Evolutionary conservation across 805 yeast genomes (phyloP).

Genomic region (Scheffersomyces spartinae): DNA sequence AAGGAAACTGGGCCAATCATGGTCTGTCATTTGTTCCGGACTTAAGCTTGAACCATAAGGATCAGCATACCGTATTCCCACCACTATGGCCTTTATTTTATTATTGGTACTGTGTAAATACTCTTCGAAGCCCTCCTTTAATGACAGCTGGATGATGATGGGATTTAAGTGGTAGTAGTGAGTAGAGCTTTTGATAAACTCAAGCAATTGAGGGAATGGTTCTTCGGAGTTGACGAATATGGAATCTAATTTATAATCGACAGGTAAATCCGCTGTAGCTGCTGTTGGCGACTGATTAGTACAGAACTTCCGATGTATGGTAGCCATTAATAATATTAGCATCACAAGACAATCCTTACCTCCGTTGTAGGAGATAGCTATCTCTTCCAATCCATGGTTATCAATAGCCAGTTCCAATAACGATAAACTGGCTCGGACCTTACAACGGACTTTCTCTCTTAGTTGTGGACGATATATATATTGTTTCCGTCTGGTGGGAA

Average conservation of each 20-base stretch:
- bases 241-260: conserved; percentile 33
- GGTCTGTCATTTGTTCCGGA: conserved; percentile 67
- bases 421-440: too few species aligned
- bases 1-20: conserved; percentile 82
- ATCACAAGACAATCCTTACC: conserved; percentile 95
- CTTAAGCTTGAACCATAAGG: conserved; percentile 60
- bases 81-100: conserved; percentile 59
- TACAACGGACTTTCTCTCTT: too few species aligned
- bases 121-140: conserved; percentile 60
- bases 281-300: conserved; percentile 7
- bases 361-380: conserved; percentile 85
- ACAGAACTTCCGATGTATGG: conserved; percentile 17
- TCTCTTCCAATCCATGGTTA: conserved; percentile 21
- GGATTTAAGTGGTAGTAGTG: conserved; percentile 42
- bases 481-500: too few species aligned
- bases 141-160: conserved; percentile 29
- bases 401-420: too few species aligned
- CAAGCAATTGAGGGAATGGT: conserved; percentile 60
- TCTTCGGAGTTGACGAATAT: conserved; percentile 69
- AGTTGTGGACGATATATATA: too few species aligned
- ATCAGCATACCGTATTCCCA: conserved; percentile 82
- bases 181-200: conserved; percentile 50
- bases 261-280: conserved; percentile 9
- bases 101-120: conserved; percentile 42
- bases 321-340: conserved; percentile 63